Base-by-base conservation (phyloP, 2,329 filamentous ascomycete species). In the Coleophoma eucalyptorum region DNA sequence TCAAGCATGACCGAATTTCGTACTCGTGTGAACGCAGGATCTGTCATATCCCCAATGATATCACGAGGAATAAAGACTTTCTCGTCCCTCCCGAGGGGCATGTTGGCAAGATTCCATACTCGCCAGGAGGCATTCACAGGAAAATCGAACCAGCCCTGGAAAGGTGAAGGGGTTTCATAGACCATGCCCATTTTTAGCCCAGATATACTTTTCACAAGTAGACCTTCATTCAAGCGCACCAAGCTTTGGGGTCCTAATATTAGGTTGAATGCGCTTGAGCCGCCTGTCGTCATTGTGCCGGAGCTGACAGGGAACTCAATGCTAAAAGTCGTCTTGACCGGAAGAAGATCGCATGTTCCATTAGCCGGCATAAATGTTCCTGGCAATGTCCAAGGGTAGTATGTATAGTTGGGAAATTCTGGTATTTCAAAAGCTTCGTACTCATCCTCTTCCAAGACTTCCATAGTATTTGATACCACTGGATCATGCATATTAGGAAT, bases 311-410 rank as follows among this genome's bases (percentile, higher is more conserved):
- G 79, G 58, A 86, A 86, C 58, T 86, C 82, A 50, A 86, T 80
- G 47, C 74, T 74, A 18, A 94, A 84, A 3, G 90, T 87, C 10
- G 86, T 77, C 16, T 87, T 86, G 50, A 84, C 76, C 5, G 83
- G 77, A 57, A 96, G 85, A 12, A 80, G 82, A 4, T 86, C 78
- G 58, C 90, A 96, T n/a, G 79, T 86, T 0, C 88, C 93, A 61
- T 95, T 83, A 10, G 73, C 69, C 0, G 92, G 90, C 3, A 97
- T 78, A 59, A 96, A 76, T 21, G 81, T 77, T 1, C 76, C 74
- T 0, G 94, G 93, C 0, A 99, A 73, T 0, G 94, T 97, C 93
- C 93, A 97, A 0, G 94, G 94, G 63, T 91, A 97, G 61, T 89
- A 86, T 0, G 87, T 93, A 66, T 92, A 86, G 61, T 96, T 96